phyloP scores from a whole-genome alignment of 805 yeast species.

The Candida chauliodis region DNA sequence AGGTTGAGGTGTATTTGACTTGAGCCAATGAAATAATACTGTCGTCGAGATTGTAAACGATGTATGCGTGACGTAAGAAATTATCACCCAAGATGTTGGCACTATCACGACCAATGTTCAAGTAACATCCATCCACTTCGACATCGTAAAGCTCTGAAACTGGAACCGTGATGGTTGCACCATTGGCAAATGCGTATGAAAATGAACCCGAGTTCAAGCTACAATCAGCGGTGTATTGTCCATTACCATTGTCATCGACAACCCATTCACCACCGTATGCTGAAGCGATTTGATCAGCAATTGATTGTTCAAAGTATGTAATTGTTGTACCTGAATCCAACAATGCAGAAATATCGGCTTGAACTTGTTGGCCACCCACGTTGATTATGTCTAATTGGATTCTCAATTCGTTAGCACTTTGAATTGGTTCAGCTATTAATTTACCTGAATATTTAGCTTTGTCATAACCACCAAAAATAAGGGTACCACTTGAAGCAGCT shows the following conservation, averaged over 20 bases:
- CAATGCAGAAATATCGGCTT: slow-evolving; percentile 20
- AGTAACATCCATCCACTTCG: slow-evolving; percentile 33
- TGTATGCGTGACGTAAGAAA: slow-evolving; percentile 59
- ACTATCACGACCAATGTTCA: slow-evolving; percentile 16
- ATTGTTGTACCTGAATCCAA: slow-evolving; percentile 37
- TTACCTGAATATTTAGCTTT: slow-evolving; percentile 23
- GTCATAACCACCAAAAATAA: slow-evolving; percentile 34
- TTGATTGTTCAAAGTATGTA: slow-evolving; percentile 38
- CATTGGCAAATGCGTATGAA: slow-evolving; percentile 1
- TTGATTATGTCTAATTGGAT: slow-evolving; percentile 42
- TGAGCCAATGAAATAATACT: slow-evolving; percentile 54
- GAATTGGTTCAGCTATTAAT: slow-evolving; percentile 10
- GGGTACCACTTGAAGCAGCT: slow-evolving; percentile 19
- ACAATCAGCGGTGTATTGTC: slow-evolving; percentile 34
- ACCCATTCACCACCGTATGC: not conserved
- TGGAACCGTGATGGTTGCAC: slow-evolving; percentile 3
- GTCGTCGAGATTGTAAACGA: slow-evolving; percentile 61
- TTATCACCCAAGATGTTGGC: slow-evolving; percentile 57
- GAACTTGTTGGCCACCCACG: slow-evolving; percentile 15
- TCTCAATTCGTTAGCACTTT: slow-evolving; percentile 22
- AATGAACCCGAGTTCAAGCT: not conserved
- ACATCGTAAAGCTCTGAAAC: slow-evolving; percentile 17
- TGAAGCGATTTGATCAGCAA: slow-evolving; percentile 18
- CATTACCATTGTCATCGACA: not conserved
- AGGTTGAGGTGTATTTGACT: slow-evolving; percentile 32